Evolutionary conservation across 768 basidiomycete genomes (phyloP), one percentile per base, ranked within the genome.

Genomic region (Podaxis sp.): DNA sequence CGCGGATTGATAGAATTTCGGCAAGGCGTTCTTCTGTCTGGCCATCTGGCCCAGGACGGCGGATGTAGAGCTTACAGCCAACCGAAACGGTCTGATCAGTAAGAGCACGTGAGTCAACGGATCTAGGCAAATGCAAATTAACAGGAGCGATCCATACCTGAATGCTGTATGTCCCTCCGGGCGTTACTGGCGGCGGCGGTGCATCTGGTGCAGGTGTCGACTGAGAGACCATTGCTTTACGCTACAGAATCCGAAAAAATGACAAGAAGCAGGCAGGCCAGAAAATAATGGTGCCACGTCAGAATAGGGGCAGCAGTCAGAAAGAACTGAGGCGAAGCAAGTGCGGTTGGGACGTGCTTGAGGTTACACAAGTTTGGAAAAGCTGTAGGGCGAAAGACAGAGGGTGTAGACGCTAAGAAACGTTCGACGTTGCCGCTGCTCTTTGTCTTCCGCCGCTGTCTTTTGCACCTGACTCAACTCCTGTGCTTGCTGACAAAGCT

Each of bases 1-100:
- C 93, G 53, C 97, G 90, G 60, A 96, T 95, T 61, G 95, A 96
- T 30, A 99, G 82, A 68, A 99, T 90, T 79, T 99, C 97, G 13
- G 96, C 97, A 57, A 95, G 86, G 52, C 96, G 90, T 71, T 97
- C 93, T 77, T 98, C 96, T 52, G 80, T 76, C 68, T 87, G 80
- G 51, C 90, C 93, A 69, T 89, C 87, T 52, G 87, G 76, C 48
- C 84, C 85, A 64, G 90, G 88, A 67, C 96, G 89, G 48, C 85
- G 86, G 67, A 96, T 93, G 77, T 89, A 95, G 72, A 99, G 85
- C 79, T 98, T 98, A 81, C 96, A 98, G 61, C 97, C 97, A 69
- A 95, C 92, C 64, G 87, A 84, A 68, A 98, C 87, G 39, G 87
- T 89, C 95, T 69, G 64, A 63, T 62, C 67, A 64, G 58, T 62